These are phyloP conservation scores for Ogataea paradorogensis DNA, from an alignment of 805 yeast species.

Conservation along the genomic window DNA sequence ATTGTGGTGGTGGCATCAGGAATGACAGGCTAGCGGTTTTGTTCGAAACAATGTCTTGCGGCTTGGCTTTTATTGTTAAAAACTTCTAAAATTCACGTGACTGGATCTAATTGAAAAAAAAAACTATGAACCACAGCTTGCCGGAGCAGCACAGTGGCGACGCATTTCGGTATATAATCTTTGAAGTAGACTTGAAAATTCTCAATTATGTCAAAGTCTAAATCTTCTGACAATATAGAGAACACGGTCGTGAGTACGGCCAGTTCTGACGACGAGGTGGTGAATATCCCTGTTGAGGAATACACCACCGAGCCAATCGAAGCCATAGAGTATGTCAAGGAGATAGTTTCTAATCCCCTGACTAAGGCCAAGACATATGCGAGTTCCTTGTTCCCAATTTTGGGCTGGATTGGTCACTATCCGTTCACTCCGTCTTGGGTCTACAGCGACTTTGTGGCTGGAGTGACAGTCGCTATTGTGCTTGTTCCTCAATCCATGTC, in stretches of 20 bases:
- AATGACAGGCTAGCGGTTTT: conserved; percentile 1
- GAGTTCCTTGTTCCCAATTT: conserved; percentile 70
- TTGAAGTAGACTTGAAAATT: background rate
- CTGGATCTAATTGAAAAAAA: conserved; percentile 13
- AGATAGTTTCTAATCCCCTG: conserved; percentile 38
- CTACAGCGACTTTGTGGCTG: conserved; percentile 81
- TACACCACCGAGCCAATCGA: conserved; percentile 28
- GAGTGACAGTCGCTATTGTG: conserved; percentile 90
- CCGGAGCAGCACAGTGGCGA: background rate
- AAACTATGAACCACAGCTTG: background rate
- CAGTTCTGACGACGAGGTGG: conserved; percentile 4
- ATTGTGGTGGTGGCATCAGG: conserved; percentile 15
- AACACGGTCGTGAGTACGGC: conserved; percentile 3
- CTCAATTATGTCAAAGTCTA: background rate
- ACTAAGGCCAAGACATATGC: conserved; percentile 45
- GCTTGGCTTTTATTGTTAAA: conserved; percentile 5
- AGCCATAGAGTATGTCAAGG: conserved; percentile 27
- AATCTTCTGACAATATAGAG: background rate
- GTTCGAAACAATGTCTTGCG: conserved; percentile 4
- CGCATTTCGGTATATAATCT: background rate
- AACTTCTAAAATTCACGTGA: conserved; percentile 14
- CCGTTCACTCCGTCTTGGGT: conserved; percentile 64
- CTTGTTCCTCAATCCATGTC: conserved; percentile 96
- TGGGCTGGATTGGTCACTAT: conserved; percentile 82
- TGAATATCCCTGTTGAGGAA: conserved; percentile 9